A percentile compares a stretch with the other conserved stretches of the same genome.
Conservation (phyloP, 257 asterid species). For the Petrea volubilis region DNA sequence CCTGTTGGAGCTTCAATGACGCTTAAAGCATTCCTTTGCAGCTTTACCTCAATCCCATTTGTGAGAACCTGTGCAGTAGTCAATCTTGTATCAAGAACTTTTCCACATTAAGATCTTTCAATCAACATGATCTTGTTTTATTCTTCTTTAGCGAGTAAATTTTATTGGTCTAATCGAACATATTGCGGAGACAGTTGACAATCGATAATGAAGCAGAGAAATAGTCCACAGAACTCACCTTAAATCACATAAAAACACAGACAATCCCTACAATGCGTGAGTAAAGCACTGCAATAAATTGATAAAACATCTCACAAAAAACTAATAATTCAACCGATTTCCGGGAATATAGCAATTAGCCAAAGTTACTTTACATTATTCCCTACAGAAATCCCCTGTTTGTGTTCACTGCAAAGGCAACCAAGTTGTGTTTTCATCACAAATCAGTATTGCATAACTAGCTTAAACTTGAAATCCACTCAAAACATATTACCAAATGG, state of each 20-base stretch:
- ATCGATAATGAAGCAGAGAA: neutral
- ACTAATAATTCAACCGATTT: neutral
- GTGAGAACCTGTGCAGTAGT: slow-evolving; percentile 68
- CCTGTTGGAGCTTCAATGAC: slow-evolving; percentile 93
- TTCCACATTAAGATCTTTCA: neutral
- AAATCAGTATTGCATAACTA: neutral
- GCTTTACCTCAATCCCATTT: slow-evolving; percentile 91
- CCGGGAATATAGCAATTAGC: neutral
- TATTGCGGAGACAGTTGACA: neutral
- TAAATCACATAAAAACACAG: neutral
- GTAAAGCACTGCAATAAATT: neutral
- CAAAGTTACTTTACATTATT: neutral
- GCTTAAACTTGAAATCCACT: neutral
- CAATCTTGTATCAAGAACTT: neutral
- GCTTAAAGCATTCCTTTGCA: slow-evolving; percentile 89
- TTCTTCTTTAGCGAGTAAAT: neutral
- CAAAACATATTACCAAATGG: neutral
- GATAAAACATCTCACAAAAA: neutral
- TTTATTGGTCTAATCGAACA: neutral
- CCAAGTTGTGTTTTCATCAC: neutral
- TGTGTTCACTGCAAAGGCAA: neutral
- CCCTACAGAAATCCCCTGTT: neutral
- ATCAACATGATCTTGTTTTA: neutral
- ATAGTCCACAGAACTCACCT: neutral
- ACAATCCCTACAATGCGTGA: neutral